Evolutionary conservation across 164 flowering plant species (phyloP), one percentile per base, ranked within the genome.

Genomic region (Stephania yunnanensis): DNA sequence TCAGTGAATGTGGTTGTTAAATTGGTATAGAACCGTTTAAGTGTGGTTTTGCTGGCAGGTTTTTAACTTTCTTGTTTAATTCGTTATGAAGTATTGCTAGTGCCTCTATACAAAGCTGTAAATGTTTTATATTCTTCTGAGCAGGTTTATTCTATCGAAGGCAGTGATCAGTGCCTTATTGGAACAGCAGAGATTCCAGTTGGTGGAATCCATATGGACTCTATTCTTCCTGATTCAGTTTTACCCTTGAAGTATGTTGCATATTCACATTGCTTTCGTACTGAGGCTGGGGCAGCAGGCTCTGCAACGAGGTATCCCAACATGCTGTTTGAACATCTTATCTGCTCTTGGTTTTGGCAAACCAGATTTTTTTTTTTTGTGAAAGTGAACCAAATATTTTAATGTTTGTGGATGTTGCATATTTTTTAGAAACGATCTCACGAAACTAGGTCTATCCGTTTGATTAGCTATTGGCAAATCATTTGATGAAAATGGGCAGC

Each of bases 111-210:
- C 53, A 12, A 15, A 70, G 7, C 22, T 44, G 17, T 45, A 70
- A 2, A 44, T 9, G 19, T 31, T 0, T 10, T 29, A 61, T 68
- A n/a, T 66, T 25, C 10, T 31, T 79, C 20, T 58, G 5, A 15
- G 53, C 87, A 95, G 99, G 96, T 95, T 74, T 95, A 95, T 78
- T 90, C 97, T 7, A 89, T 95, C 46, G 94, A 90, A 73, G 90
- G 86, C 55, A 89, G 89, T 83, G 97, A 95, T 74, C 99, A 95
- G 68, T 95, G 99, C 87, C 94, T 95, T 73, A 93, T 93, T 48
- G 99, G 99, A 69, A 95, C 97, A 64, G 99, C 99, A 69, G 99
- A 95, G 85, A 95, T 95, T 78, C 97, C 99, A 45, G 92, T 95
- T n/a, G 99, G 99, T 3, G 97, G 97, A 52, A 87, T 95, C 71